Base-by-base conservation (phyloP, 208 protist species). In the Trypanosoma rangeli region DNA sequence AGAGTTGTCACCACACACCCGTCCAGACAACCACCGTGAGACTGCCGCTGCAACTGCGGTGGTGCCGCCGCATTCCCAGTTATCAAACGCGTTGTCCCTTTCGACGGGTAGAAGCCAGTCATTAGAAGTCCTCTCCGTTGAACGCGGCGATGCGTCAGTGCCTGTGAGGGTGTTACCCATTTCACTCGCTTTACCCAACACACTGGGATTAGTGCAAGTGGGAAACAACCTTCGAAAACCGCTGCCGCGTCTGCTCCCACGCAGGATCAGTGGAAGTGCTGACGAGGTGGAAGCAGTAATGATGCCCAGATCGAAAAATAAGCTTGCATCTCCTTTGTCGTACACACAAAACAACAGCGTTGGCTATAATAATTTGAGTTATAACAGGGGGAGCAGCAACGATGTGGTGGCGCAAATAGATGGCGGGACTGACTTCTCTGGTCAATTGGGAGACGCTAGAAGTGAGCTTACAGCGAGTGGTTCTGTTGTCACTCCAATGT, bases 281-380 rank as follows among this genome's bases (percentile, higher is more conserved):
- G 22, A 52, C 31, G 37, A 5, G 22, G 26, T 18, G 3, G 39
- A 15, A 4, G 53, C 31, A 3, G 0, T 7, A 55, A 16, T 68
- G 37, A 68, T 74, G 68, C 68, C 68, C 13, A 57, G 60, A 58
- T 52, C 68, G 35, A 29, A 46, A 29, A 29, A 61, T 20, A n/a
- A 0, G n/a, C 33, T 16, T 22, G 5, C 8, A 70, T 33, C 44
- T 18, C 37, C 65, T 54, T 33, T 22, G 20, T 22, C 4, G 1
- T 24, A 26, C 9, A 53, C 16, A n/a, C 12, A 26, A 12, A 35
- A 33, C 1, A 59, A 59, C 1, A 33, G 28, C 28, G 22, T 16
- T 57, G 53, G 26, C 28, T 2, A 16, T 2, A 24, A 31, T 20
- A 12, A 31, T 31, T 57, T 3, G 10, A 18, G 20, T 57, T 8